Base-by-base conservation (phyloP, 257 asterid species). In the Przewalskia tangutica region DNA sequence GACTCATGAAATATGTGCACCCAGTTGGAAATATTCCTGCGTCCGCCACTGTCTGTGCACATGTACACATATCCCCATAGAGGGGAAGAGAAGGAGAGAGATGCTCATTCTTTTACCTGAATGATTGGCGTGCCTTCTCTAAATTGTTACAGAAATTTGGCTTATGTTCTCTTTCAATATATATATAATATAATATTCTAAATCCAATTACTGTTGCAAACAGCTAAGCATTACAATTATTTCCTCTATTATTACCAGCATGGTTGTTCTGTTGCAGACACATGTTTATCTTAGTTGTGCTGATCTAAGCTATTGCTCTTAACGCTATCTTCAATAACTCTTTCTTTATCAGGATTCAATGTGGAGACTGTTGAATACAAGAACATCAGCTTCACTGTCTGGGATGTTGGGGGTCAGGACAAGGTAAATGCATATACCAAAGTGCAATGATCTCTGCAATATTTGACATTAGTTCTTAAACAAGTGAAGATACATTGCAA, bases 401-500 rank as follows among this genome's bases (percentile, higher is more conserved):
- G 92, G 92, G 92, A 89, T 82, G 92, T 89, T 58, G 92, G 92
- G 54, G 92, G 92, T 68, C 92, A 89, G 79, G 92, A 89, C 88
- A 89, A 89, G 92, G 92, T 87, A 83, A 50, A 11, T 85, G 32
- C 6, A 34, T 77, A 73, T 11, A 73, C 23, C 59, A 46, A 12
- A 48, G 60, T 73, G 60, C 79, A 6, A 20, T 23, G 23, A 20
- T 48, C 36, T 73, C 38, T 73, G 38, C 44, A 50, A 2, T 48
- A 73, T 48, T 5, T 40, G 58, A 56, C 42, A 46, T 46, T 46
- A 44, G 20, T 58, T 44, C 18, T 2, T 44, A 58, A 46, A 18
- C 3, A 65, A 68, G 16, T 68, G 77, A 68, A 40, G 13, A 68
- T 7, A 40, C 27, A 68, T 17, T 68, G 53, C 50, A 68, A 3